phyloP scores from a whole-genome alignment of 2,329 filamentous ascomycete genomes.

The Cytospora schulzeri region DNA sequence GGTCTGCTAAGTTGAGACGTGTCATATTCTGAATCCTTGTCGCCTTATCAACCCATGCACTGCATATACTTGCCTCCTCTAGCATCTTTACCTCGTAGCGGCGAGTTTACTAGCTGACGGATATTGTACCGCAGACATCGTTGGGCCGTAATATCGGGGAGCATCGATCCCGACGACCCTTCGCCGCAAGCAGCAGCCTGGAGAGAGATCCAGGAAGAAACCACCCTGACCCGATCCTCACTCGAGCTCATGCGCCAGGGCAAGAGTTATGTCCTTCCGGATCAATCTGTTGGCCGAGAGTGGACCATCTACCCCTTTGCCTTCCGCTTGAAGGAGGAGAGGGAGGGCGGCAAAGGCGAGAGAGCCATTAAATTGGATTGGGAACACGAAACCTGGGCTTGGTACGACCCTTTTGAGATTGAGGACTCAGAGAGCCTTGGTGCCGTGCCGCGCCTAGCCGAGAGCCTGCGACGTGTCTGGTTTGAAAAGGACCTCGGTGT shows the following conservation, averaged over 20 bases:
- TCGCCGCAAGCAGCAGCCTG: slow-evolving; percentile 59
- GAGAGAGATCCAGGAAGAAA: slow-evolving; percentile 66
- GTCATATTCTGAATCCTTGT: neutral
- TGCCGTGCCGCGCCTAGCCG: slow-evolving; percentile 58
- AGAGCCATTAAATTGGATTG: slow-evolving; percentile 57
- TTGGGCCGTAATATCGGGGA: slow-evolving; percentile 64
- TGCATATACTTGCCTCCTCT: neutral
- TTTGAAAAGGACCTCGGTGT: slow-evolving; percentile 55
- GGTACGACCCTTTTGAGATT: slow-evolving; percentile 57
- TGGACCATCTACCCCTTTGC: slow-evolving; percentile 68
- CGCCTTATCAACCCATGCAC: neutral
- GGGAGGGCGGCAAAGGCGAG: slow-evolving; percentile 43
- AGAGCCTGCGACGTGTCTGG: slow-evolving; percentile 62
- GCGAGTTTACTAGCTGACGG: slow-evolving; percentile 19
- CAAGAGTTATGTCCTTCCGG: slow-evolving; percentile 59
- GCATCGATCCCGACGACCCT: slow-evolving; percentile 55
- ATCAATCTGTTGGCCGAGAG: slow-evolving; percentile 53
- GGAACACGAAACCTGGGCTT: slow-evolving; percentile 63
- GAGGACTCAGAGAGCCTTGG: slow-evolving; percentile 48
- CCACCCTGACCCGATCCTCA: slow-evolving; percentile 49
- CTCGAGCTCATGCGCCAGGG: slow-evolving; percentile 58
- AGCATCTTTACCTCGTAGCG: neutral
- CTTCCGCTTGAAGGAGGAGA: slow-evolving; percentile 50
- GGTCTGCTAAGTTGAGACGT: neutral
- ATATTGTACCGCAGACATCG: slow-evolving; percentile 45